Conservation (phyloP, 169 alveolate genomes). For the Plasmodium gonderi region DNA sequence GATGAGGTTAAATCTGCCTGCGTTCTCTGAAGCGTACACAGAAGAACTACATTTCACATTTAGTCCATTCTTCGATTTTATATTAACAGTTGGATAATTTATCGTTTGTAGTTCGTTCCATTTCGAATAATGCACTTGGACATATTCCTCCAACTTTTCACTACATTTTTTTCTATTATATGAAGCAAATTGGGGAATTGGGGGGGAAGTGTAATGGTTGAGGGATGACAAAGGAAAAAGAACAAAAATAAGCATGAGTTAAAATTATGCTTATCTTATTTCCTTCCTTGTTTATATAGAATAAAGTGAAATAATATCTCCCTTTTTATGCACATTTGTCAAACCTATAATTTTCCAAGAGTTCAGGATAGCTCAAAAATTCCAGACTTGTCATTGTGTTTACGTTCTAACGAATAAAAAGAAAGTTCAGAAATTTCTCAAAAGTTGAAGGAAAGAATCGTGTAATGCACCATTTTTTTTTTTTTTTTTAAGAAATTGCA, state of each 20-base stretch:
- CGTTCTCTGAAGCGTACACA: slow-evolving; percentile 41
- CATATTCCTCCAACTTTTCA: slow-evolving; percentile 26
- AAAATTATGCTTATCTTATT: not conserved
- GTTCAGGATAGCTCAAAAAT: slow-evolving; percentile 10
- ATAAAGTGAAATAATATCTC: not conserved
- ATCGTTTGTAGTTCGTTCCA: slow-evolving; percentile 46
- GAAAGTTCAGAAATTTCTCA: not conserved
- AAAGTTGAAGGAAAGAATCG: not conserved
- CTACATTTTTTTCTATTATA: slow-evolving; percentile 21
- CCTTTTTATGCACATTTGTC: not conserved
- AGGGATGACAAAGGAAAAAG: not conserved
- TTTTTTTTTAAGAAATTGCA: not conserved
- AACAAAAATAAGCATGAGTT: not conserved
- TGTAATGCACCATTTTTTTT: not conserved
- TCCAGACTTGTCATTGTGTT: not conserved
- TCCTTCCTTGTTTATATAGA: not conserved
- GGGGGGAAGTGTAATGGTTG: not conserved
- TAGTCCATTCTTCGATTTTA: slow-evolving; percentile 43
- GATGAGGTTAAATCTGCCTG: slow-evolving; percentile 19
- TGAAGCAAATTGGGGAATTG: not conserved
- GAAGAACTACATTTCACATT: slow-evolving; percentile 34
- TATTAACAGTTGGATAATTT: slow-evolving; percentile 53
- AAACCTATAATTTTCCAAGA: slow-evolving; percentile 59
- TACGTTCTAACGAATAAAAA: slow-evolving; percentile 16
- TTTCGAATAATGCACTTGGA: slow-evolving; percentile 20